phyloP scores from a whole-genome alignment of 805 yeast species.

The Clavispora carvajalis region DNA sequence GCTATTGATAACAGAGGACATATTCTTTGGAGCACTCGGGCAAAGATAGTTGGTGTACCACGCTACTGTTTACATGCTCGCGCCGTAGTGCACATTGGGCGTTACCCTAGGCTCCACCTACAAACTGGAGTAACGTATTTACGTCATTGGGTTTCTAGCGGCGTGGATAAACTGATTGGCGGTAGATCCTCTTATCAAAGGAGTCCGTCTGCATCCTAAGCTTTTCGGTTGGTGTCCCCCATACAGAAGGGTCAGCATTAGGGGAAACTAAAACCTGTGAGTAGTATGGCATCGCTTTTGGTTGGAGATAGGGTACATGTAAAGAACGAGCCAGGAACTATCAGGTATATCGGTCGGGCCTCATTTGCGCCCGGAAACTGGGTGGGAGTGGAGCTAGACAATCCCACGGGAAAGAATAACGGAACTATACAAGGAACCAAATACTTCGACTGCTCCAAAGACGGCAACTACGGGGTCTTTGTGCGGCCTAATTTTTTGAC shows the following conservation, averaged over 20 bases:
- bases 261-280: no score
- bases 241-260: no score
- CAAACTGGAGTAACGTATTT: no score
- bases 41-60: slow-evolving; percentile 5
- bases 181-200: no score
- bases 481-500: slow-evolving; percentile 34
- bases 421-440: slow-evolving; percentile 41
- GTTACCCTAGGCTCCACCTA: neutral
- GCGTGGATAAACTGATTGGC: no score
- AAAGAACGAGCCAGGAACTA: slow-evolving; percentile 38
- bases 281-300: neutral
- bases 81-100: slow-evolving; percentile 1
- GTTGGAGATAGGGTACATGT: slow-evolving; percentile 32
- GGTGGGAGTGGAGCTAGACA: slow-evolving; percentile 45
- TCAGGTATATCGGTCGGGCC: slow-evolving; percentile 49
- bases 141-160: no score
- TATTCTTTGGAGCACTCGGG: neutral
- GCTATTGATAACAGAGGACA: slow-evolving; percentile 1
- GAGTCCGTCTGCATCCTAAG: no score
- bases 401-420: slow-evolving; percentile 42
- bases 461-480: slow-evolving; percentile 42
- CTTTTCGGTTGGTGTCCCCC: no score
- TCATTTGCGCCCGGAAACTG: slow-evolving; percentile 55
- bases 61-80: neutral
- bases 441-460: slow-evolving; percentile 36